A percentile compares a stretch with the other conserved stretches of the same genome.
phyloP scores from a whole-genome alignment of 1,284 basidiomycete species.

The Rhodofomes roseus region DNA sequence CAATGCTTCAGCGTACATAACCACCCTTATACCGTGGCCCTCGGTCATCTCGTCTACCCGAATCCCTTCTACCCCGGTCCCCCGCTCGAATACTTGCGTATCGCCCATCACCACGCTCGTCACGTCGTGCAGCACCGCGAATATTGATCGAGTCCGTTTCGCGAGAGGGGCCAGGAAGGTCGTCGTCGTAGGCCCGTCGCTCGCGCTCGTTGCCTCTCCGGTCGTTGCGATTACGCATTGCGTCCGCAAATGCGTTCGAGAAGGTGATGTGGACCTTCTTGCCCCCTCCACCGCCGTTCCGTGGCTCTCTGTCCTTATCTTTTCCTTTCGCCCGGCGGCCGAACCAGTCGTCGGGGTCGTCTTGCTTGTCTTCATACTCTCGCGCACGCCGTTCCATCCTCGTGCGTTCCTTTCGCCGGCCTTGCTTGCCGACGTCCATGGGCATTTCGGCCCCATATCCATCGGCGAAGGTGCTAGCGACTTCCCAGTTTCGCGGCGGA shows the following conservation, averaged over 20 bases:
- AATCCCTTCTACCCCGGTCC: slow-evolving; percentile 10
- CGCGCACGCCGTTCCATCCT: slow-evolving; percentile 48
- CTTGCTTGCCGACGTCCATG: slow-evolving; percentile 61
- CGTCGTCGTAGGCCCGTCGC: slow-evolving; percentile 18
- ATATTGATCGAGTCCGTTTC: slow-evolving; percentile 29
- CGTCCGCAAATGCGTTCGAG: slow-evolving; percentile 24
- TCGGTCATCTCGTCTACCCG: slow-evolving; percentile 13
- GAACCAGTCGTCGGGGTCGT: slow-evolving; percentile 65
- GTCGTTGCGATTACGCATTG: slow-evolving; percentile 4
- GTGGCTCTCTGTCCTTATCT: slow-evolving; percentile 2
- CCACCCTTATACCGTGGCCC: slow-evolving; percentile 28
- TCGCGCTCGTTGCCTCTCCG: slow-evolving; percentile 16
- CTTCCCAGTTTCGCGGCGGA: slow-evolving; percentile 28
- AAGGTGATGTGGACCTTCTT: slow-evolving; percentile 40
- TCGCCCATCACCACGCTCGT: slow-evolving; percentile 17
- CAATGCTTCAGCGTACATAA: slow-evolving; percentile 20
- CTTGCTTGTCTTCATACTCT: slow-evolving; percentile 42
- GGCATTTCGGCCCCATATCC: slow-evolving; percentile 46
- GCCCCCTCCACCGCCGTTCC: slow-evolving; percentile 8
- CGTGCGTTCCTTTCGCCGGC: slow-evolving; percentile 54
- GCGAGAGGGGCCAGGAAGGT: slow-evolving; percentile 19
- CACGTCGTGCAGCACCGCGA: slow-evolving; percentile 18
- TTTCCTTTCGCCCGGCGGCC: slow-evolving; percentile 14
- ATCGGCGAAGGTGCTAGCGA: slow-evolving; percentile 29
- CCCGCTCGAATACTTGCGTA: slow-evolving; percentile 13